Base-by-base conservation (phyloP, 352 stramenopile species). In the Phytophthora quininea region DNA sequence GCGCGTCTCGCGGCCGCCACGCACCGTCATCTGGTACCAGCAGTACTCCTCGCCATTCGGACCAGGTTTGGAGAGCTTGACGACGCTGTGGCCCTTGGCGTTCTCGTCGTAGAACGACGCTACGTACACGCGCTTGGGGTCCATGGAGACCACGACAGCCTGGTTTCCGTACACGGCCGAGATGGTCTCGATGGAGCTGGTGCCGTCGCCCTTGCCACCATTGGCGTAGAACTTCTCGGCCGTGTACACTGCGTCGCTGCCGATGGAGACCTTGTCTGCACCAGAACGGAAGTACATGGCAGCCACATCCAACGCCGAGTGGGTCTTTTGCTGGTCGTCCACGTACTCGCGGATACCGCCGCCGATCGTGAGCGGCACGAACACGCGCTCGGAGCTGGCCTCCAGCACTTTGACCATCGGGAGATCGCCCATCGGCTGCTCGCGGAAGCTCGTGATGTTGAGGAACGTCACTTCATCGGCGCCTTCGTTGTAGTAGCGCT, bases 361-460 rank as follows among this genome's bases (percentile, higher is more conserved):
- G 40, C 97, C 97, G 51, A 99, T 97, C 2, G 97, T 99, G 2
- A 99, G 76, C 11, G 97, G 97, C 46, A 99, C 97, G 77, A 99
- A 99, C 27, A 99, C 97, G 35, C 82, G 90, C 73, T 98, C 90
- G 1, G 94, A 99, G 49, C 95, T 96, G 55, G 93, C 82, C 64
- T 99, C 92, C 1, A 99, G 81, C 46, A 99, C 95, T 60, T 92
- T 84, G 10, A 99, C 86, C 96, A 99, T 99, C 12, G 97, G 97
- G 67, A 98, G 86, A 69, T 99, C 97, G 49, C 97, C 96, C 60
- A 99, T 94, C 8, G 98, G 95, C 56, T 98, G 93, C 71, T 98
- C 92, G 33, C 97, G 86, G 74, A 99, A 99, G 72, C 91, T 98
- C n/a, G 95, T 99, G 65, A 99, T 99, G 84, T 99, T 99, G 38